These are phyloP conservation scores for Hericium alpestre DNA, from an alignment of 768 basidiomycete genomes.

Conservation along the genomic window DNA sequence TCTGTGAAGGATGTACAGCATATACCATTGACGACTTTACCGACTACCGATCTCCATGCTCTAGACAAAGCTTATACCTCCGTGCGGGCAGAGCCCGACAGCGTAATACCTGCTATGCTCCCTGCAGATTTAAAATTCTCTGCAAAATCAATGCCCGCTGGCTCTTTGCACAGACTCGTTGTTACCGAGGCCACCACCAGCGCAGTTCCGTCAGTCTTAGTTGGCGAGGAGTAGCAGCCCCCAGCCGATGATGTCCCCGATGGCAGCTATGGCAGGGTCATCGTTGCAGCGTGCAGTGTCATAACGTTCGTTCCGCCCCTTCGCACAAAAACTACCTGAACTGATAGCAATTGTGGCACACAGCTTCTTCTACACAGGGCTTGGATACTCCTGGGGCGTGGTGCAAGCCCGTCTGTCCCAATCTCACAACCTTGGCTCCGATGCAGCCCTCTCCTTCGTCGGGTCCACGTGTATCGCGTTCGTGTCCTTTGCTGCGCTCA, in stretches of 20 bases:
- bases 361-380: slow-evolving; percentile 16
- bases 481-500: slow-evolving; percentile 20
- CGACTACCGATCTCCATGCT: too few species aligned
- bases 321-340: neutral
- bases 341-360: neutral
- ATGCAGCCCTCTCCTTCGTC: slow-evolving; percentile 21
- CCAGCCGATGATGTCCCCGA: slow-evolving; percentile 15
- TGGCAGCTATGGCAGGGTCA: slow-evolving; percentile 23
- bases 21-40: too few species aligned
- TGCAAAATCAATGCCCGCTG: too few species aligned
- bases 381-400: slow-evolving; percentile 20
- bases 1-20: too few species aligned
- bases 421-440: slow-evolving; percentile 13
- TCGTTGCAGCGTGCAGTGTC: slow-evolving; percentile 21
- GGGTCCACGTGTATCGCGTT: slow-evolving; percentile 22
- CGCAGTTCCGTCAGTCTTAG: too few species aligned
- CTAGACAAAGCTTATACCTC: too few species aligned
- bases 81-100: too few species aligned
- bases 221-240: neutral
- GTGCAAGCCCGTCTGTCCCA: slow-evolving; percentile 14
- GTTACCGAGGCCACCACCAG: too few species aligned
- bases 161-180: too few species aligned
- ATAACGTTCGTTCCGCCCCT: slow-evolving; percentile 13
- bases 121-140: too few species aligned
- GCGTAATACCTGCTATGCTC: too few species aligned